Conservation (phyloP, 768 basidiomycete genomes). For the Plicaturopsis crispa region DNA sequence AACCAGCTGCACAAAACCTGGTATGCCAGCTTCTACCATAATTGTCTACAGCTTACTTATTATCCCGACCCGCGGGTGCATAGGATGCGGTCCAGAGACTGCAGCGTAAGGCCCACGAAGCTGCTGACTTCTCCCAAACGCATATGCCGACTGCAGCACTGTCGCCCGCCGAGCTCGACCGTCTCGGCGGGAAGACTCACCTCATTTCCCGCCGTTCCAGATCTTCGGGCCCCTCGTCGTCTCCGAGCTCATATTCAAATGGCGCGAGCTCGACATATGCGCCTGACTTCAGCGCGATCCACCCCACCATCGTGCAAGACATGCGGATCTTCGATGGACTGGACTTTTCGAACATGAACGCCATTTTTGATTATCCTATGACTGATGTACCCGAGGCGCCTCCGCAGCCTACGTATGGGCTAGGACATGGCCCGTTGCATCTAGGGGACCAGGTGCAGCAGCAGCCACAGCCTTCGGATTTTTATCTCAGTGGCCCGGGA, state of each 20-base stretch:
- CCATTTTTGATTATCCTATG: not conserved
- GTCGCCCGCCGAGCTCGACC: constrained; percentile 42
- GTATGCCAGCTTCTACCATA: too few species aligned
- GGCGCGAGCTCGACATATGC: not conserved
- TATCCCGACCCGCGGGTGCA: too few species aligned
- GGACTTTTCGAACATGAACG: too few species aligned
- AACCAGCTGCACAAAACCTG: constrained; percentile 35
- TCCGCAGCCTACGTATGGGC: not conserved
- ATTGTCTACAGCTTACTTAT: too few species aligned
- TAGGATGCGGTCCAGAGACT: constrained; percentile 36
- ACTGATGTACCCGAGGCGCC: not conserved
- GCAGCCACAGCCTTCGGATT: too few species aligned
- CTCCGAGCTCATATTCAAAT: too few species aligned
- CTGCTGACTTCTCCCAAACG: constrained; percentile 10
- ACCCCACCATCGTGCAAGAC: constrained; percentile 49
- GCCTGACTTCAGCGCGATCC: constrained; percentile 15
- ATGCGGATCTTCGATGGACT: constrained; percentile 28
- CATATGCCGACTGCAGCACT: constrained; percentile 13
- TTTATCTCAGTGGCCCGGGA: too few species aligned
- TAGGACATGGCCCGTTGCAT: not conserved
- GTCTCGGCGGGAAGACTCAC: constrained; percentile 47
- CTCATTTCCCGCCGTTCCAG: constrained; percentile 21
- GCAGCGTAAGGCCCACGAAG: constrained; percentile 36
- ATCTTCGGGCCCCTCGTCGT: not conserved
- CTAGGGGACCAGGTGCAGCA: too few species aligned